phyloP scores from a whole-genome alignment of 2,329 filamentous ascomycete genomes.

The Zymoseptoria pseudotritici region DNA sequence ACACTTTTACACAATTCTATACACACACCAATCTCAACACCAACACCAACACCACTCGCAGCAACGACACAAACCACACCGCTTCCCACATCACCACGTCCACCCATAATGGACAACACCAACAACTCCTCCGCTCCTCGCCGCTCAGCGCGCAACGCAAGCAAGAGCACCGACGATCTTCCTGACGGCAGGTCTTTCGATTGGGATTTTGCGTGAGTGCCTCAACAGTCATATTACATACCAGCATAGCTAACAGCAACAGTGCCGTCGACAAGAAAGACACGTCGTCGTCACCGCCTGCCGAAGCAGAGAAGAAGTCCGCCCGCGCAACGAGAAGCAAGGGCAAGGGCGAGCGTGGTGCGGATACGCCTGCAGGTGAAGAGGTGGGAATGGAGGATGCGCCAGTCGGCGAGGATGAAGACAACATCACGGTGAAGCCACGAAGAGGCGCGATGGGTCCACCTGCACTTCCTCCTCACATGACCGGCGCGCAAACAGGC shows the following conservation, averaged over 20 bases:
- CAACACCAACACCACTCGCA: not conserved
- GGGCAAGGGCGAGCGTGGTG: not conserved
- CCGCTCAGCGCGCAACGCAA: not conserved
- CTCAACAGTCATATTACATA: not conserved
- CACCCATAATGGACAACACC: not conserved
- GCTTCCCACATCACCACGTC: not conserved
- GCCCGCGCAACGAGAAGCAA: too few relatives aligned
- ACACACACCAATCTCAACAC: not conserved
- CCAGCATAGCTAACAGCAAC: not conserved
- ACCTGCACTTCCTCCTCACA: not conserved
- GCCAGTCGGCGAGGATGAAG: not conserved
- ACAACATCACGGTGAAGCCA: not conserved
- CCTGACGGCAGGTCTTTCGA: not conserved
- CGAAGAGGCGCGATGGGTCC: not conserved
- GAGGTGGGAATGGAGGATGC: not conserved
- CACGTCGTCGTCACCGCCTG: not conserved
- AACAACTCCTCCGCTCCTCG: not conserved
- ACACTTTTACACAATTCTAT: not conserved
- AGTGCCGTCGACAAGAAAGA: not conserved
- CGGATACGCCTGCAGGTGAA: too few relatives aligned
- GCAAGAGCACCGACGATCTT: not conserved
- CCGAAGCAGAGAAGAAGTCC: not conserved
- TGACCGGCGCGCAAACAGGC: not conserved
- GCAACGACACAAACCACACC: not conserved
- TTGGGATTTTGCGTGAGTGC: not conserved